Percentiles rank a stretch among this genome's conserved stretches.
Evolutionary conservation across 2,329 filamentous ascomycete species (phyloP).

Genomic region (Pyrenochaeta sp.): DNA sequence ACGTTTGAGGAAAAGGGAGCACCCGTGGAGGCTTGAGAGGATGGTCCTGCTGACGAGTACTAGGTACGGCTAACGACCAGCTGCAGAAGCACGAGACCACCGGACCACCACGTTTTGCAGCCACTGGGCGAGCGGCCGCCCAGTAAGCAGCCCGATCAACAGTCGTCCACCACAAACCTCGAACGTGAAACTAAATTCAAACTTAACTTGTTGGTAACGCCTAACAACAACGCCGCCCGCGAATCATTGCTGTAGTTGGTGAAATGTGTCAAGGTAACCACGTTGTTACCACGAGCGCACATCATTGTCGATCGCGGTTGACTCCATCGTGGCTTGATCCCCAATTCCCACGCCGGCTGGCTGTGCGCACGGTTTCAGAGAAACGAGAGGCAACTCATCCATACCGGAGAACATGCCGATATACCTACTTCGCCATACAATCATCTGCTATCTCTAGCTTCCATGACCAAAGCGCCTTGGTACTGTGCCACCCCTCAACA

Average conservation of each 20-base stretch:
- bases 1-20: constrained; percentile 4
- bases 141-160: neutral
- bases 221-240: neutral
- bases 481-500: neutral
- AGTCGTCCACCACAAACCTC: neutral
- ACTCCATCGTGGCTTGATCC: neutral
- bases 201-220: neutral
- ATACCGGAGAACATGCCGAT: constrained; percentile 1
- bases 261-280: constrained; percentile 16
- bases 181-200: neutral
- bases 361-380: constrained; percentile 14
- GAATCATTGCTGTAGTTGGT: neutral
- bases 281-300: constrained; percentile 12
- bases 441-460: neutral
- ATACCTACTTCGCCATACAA: neutral
- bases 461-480: neutral
- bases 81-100: constrained; percentile 7
- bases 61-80: neutral
- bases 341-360: neutral
- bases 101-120: neutral
- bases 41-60: constrained; percentile 9
- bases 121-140: neutral
- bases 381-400: constrained; percentile 7
- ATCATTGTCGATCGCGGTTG: constrained; percentile 9
- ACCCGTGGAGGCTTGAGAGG: neutral